Base-by-base conservation (phyloP, 345 rosid species). In the Bretschneidera sinensis region DNA sequence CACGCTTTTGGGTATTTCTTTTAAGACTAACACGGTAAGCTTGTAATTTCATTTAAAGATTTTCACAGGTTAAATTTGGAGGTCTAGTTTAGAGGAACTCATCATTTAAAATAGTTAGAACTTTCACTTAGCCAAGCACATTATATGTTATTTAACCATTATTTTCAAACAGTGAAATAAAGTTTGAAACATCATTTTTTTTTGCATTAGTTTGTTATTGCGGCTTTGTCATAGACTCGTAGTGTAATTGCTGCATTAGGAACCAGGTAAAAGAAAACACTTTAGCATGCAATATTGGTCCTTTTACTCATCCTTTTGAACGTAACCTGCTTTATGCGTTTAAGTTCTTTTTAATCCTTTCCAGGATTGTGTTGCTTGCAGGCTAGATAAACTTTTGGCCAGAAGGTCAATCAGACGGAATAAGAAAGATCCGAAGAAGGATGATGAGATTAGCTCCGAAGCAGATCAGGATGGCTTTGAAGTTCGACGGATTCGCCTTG, bases 401-500 rank as follows among this genome's bases (percentile, higher is more conserved):
- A 80, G 81, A 43, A 81, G 70, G 75, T 56, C 82, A 45, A 78
- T 68, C 50, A 33, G 76, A 69, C 64, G 17, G 25, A 70, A 16
- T 17, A 80, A 75, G 74, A 81, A 73, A 52, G 88, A 83, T 68
- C 80, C 85, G 60, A 83, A 86, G 74, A 85, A 92, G 72, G 74
- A 81, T 73, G 97, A 84, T 68, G 94, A 84, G 48, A 72, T 70
- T 66, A 68, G 21, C 56, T 57, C 67, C 55, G 90, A 87, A 33
- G 69, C 67, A 62, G 84, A 78, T 47, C 71, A 68, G 23, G 79
- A 83, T 4, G 83, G 84, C 56, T 23, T 89, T 17, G 67, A 9
- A 64, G 94, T 92, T 47, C 96, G 89, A 64, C 84, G 98, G 19
- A 82, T 85, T 50, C 92, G 94, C 56, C 83, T 92, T 54, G 97